Base-by-base conservation (phyloP, 768 basidiomycete species). In the Kwoniella bestiolae region DNA sequence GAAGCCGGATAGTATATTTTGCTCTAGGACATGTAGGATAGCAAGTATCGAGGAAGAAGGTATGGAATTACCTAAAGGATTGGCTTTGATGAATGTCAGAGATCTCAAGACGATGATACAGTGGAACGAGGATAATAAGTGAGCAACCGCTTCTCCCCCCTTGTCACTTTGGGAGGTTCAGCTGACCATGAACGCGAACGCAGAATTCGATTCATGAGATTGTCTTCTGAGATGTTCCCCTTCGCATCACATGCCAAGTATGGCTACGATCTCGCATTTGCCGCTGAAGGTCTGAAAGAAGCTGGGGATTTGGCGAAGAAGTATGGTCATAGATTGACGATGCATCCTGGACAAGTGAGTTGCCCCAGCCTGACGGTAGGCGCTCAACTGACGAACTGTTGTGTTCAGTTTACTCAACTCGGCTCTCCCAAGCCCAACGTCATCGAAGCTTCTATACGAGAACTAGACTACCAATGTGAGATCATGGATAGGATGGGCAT, bases 181-280 rank as follows among this genome's bases (percentile, higher is more conserved):
- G 38, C 38, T 41, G 56, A 65, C 50, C 23, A n/a, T 16, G 6
- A 21, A 3, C 2, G 26, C 28, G 25, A 11, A 5, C 18, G 87
- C 86, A 84, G 87, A 51, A 93, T 95, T 60, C 86, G 86, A n/a
- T 95, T 94, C 81, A 86, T 94, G 82, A 86, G 93, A 49, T 78
- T 95, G 69, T 94, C 92, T 0, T 92, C 91, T 7, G 91, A 93
- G 69, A 89, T 96, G 86, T 95, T 96, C 80, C 93, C 94, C 0
- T 96, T 90, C 72, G 92, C 93, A 0, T 78, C 77, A 1, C 94
- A 97, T 70, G 84, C 82, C 18, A 84, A 84, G 21, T 86, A 92
- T 73, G 92, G 92, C 0, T 96, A 97, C 79, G 85, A 87, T 16
- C 84, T 97, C 26, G 85, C 86, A 7, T 94, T 91, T 65, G 92